Conservation (phyloP, 306 rosid genomes). For the Potentilla sterilis region DNA sequence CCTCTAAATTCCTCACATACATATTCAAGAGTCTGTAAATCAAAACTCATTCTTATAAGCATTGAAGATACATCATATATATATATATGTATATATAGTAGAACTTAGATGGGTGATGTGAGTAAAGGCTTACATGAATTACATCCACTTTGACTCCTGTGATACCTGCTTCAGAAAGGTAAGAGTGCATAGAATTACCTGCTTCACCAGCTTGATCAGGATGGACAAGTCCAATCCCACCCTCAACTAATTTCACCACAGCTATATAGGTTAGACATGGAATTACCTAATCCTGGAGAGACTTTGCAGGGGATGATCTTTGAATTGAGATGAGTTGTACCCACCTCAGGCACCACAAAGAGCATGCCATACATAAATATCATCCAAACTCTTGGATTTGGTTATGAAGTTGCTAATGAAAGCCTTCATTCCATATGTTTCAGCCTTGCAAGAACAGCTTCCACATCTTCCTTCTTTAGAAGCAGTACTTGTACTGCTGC, state of each 20-base stretch:
- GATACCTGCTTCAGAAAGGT: slow-evolving; percentile 63
- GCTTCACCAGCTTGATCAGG: slow-evolving; percentile 66
- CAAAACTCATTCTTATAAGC: background rate
- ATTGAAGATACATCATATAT: background rate
- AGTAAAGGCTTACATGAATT: slow-evolving; percentile 54
- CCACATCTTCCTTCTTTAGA: slow-evolving; percentile 17
- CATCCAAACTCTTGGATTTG: slow-evolving; percentile 65
- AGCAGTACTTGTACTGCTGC: background rate
- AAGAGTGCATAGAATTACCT: slow-evolving; percentile 76
- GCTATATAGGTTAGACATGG: slow-evolving; percentile 80
- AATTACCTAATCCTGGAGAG: slow-evolving; percentile 66
- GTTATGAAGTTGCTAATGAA: slow-evolving; percentile 67
- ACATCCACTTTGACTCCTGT: slow-evolving; percentile 88
- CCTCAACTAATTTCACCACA: slow-evolving; percentile 59
- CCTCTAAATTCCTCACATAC: slow-evolving; percentile 73
- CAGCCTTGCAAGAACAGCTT: slow-evolving; percentile 19
- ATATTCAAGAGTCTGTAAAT: slow-evolving; percentile 59
- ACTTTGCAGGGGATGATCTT: slow-evolving; percentile 55
- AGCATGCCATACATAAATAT: slow-evolving; percentile 84
- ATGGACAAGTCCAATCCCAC: slow-evolving; percentile 72
- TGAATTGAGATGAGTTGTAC: slow-evolving; percentile 54
- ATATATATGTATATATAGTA: background rate
- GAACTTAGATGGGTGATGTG: background rate
- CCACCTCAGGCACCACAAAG: slow-evolving; percentile 94
- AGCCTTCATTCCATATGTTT: slow-evolving; percentile 61